Evolutionary conservation across 257 asterid species (phyloP).

Genomic region (Solanum acaule): DNA sequence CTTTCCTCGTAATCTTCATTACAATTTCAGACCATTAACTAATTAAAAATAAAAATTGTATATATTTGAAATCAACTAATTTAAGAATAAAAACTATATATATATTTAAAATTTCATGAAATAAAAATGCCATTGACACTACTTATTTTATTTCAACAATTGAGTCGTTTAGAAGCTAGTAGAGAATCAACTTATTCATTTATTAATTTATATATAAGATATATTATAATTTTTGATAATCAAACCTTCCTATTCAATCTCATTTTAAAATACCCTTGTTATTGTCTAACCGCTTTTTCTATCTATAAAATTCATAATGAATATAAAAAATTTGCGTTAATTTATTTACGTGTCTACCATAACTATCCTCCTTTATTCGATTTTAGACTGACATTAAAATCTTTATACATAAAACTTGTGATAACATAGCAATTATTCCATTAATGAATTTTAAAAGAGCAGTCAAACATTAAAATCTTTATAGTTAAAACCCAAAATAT

Average conservation of each 20-base stretch:
- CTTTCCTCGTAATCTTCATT: background rate
- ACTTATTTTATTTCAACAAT: background rate
- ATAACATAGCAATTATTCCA: background rate
- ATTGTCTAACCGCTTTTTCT: background rate
- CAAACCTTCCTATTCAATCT: accelerated
- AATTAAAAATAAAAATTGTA: background rate
- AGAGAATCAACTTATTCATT: background rate
- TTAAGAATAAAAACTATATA: background rate
- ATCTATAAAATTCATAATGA: background rate
- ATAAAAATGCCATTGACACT: background rate
- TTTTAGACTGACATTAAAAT: background rate
- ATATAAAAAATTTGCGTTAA: accelerated
- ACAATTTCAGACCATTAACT: background rate
- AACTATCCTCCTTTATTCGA: background rate
- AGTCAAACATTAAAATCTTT: background rate
- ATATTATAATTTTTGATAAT: background rate
- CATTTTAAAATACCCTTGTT: background rate
- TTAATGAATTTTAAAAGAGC: background rate
- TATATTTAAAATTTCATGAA: background rate
- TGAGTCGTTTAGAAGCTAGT: background rate
- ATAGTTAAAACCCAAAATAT: background rate
- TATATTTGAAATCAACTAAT: background rate
- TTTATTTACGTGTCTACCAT: background rate
- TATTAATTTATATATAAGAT: no score
- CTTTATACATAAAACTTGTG: background rate